phyloP scores from a whole-genome alignment of 179 eudicot genomes.

The Spergularia azorica region DNA sequence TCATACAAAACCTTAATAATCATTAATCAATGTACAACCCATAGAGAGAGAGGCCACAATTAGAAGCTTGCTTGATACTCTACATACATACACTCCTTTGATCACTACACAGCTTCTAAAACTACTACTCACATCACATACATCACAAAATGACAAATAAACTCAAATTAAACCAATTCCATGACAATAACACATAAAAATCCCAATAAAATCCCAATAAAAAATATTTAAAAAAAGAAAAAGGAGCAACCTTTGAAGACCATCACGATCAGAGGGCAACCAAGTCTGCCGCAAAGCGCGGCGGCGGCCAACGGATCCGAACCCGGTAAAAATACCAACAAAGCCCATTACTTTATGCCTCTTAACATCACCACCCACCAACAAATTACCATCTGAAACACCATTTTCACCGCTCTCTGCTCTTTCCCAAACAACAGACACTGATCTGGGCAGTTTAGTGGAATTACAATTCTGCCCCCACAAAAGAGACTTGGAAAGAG shows the following conservation, averaged over 20 bases:
- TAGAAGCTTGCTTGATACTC: too few species aligned
- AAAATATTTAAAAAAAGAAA: background rate
- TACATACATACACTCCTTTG: too few species aligned
- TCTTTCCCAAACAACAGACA: slow-evolving; percentile 81
- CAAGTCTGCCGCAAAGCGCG: slow-evolving; percentile 71
- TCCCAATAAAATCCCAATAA: background rate
- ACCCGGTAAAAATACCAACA: slow-evolving; percentile 91
- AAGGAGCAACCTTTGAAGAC: slow-evolving; percentile 60
- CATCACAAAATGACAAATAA: background rate
- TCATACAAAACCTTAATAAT: background rate
- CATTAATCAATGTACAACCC: background rate
- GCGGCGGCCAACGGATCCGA: slow-evolving; percentile 65
- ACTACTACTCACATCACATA: background rate
- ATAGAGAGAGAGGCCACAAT: background rate
- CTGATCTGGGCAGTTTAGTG: slow-evolving; percentile 44
- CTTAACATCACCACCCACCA: slow-evolving; percentile 30
- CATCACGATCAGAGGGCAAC: slow-evolving; percentile 78
- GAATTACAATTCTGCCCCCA: slow-evolving; percentile 34
- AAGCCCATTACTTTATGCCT: slow-evolving; percentile 85
- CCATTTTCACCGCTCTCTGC: slow-evolving; percentile 16
- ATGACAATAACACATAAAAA: background rate
- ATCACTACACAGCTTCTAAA: background rate
- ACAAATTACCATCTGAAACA: too few species aligned
- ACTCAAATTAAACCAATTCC: background rate
- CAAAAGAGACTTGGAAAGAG: slow-evolving; percentile 34